Base-by-base conservation (phyloP, 805 yeast genomes). In the Jamesozyma rosinii region DNA sequence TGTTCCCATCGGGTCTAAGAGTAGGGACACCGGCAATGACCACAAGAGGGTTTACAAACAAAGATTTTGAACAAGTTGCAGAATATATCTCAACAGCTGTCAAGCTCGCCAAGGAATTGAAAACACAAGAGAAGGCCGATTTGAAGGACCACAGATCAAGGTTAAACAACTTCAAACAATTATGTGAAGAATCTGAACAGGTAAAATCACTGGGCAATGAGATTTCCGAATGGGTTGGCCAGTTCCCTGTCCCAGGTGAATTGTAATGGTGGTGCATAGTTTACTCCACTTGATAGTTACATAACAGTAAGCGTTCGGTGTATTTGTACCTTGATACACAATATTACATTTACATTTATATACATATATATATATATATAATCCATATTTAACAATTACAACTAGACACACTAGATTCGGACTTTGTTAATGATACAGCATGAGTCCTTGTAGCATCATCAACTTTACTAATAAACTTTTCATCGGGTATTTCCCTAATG, bases 11-110 rank as follows among this genome's bases (percentile, higher is more conserved):
- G 48, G 98, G 98, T 56, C 72, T 90, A 52, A 83, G 98, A 72
- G 83, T 90, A 48, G 98, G 98, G 57, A 85, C 97, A 15, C 98
- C 98, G 46, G 97, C 97, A 38, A 90, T 90, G 97, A 83, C 97
- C 44, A 87, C 97, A 42, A 81, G 98, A 71, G 97, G 96, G 38
- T 82, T 90, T 60, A 77, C 77, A 42, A 75, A 73, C 48, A 74
- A 69, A 44, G 97, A 90, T 57, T 90, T 90, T 61, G 79, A 72
- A 49, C 74, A 75, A 61, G 92, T 90, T 44, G 90, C 89, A 35
- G 75, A 71, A 42, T 87, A 75, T 70, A 84, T 90, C 58, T 84
- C 83, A 61, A 67, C 70, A 52, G 95, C 96, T 31, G 88, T 85
- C 46, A 72, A 75, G 42, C 71, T 85, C 53, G 76, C 95, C 20